These are phyloP conservation scores for Alternaria infectoria DNA, from an alignment of 2,329 filamentous ascomycete species.

Conservation along the genomic window DNA sequence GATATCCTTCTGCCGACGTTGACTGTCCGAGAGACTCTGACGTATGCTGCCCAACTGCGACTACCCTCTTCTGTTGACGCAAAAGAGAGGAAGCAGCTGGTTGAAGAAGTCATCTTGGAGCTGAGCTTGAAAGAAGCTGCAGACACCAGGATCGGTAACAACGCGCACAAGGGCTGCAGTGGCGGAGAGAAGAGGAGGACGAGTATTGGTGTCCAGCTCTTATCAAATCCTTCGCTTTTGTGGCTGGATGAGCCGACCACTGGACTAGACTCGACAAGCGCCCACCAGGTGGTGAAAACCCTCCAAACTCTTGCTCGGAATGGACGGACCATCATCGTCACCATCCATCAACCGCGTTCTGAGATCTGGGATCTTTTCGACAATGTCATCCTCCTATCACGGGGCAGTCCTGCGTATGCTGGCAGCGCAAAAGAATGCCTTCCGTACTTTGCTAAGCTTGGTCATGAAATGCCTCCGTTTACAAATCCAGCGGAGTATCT, in stretches of 20 bases:
- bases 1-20: slow-evolving; percentile 75
- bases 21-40: slow-evolving; percentile 76
- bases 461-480: slow-evolving; percentile 69
- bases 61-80: slow-evolving; percentile 67
- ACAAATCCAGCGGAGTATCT: slow-evolving; percentile 80
- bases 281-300: slow-evolving; percentile 74
- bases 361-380: slow-evolving; percentile 83
- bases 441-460: slow-evolving; percentile 67
- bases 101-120: slow-evolving; percentile 79
- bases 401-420: slow-evolving; percentile 72
- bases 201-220: slow-evolving; percentile 77
- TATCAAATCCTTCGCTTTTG: slow-evolving; percentile 79
- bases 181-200: slow-evolving; percentile 79
- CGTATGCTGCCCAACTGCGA: slow-evolving; percentile 74
- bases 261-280: slow-evolving; percentile 77
- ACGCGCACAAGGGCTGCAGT: slow-evolving; percentile 75
- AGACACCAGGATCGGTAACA: slow-evolving; percentile 74
- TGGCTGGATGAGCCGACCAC: slow-evolving; percentile 83
- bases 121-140: slow-evolving; percentile 79
- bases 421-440: slow-evolving; percentile 65
- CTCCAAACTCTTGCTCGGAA: slow-evolving; percentile 71
- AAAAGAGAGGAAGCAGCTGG: slow-evolving; percentile 66
- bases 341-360: slow-evolving; percentile 78
- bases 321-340: slow-evolving; percentile 74
- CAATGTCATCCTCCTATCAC: slow-evolving; percentile 71